phyloP scores from a whole-genome alignment of 768 basidiomycete species.

The Trametes villosa region DNA sequence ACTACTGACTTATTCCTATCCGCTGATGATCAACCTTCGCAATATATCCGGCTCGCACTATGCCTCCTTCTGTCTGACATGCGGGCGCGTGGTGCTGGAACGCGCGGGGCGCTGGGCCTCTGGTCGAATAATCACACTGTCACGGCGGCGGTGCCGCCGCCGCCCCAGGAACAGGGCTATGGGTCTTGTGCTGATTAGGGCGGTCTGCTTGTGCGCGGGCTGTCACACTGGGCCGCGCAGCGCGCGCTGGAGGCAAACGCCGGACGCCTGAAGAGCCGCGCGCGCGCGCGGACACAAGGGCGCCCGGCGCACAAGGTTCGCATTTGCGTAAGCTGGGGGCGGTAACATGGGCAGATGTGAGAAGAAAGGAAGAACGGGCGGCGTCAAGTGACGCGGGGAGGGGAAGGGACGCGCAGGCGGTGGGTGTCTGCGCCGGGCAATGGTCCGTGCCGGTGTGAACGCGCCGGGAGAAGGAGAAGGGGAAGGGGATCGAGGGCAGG shows the following conservation, averaged over 20 bases:
- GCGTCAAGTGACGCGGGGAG: constrained; percentile 30
- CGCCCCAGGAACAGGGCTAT: background rate
- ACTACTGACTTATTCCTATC: constrained; percentile 33
- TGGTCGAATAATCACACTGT: background rate
- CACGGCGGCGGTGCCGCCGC: no score
- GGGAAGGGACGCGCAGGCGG: constrained; percentile 15
- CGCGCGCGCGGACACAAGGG: no score
- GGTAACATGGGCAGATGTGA: background rate
- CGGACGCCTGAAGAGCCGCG: no score
- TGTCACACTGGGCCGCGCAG: background rate
- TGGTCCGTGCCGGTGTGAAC: constrained; percentile 24
- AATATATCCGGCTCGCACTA: constrained; percentile 6
- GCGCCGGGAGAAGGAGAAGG: background rate
- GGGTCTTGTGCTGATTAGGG: constrained; percentile 5
- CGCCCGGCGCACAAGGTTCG: constrained; percentile 1
- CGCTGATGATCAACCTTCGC: constrained; percentile 21
- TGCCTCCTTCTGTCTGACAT: background rate
- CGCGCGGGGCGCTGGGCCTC: no score
- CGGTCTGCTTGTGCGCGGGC: background rate
- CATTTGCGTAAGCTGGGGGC: constrained; percentile 3
- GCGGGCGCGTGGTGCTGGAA: background rate
- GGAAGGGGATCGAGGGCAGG: background rate
- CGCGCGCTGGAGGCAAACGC: constrained; percentile 1
- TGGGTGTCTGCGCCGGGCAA: constrained; percentile 7
- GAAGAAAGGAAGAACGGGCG: constrained; percentile 8